phyloP scores from a whole-genome alignment of 805 yeast genomes.

The Suhomyces xylopsoci region DNA sequence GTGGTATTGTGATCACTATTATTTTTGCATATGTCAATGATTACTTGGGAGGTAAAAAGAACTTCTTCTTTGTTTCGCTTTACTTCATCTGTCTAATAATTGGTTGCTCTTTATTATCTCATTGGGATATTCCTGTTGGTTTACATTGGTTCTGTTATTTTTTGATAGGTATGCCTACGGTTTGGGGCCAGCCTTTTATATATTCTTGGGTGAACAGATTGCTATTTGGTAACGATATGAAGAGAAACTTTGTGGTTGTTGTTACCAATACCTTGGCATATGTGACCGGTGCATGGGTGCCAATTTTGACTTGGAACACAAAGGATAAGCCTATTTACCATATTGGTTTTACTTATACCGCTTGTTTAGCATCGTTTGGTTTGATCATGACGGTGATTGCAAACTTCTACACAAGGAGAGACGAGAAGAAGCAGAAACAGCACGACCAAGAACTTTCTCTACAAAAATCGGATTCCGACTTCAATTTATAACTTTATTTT shows the following conservation, averaged over 20 bases:
- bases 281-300: constrained; percentile 39
- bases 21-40: constrained; percentile 22
- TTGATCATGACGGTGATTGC: constrained; percentile 26
- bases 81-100: constrained; percentile 40
- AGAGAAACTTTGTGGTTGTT: constrained; percentile 37
- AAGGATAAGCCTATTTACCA: constrained; percentile 29
- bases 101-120: constrained; percentile 43
- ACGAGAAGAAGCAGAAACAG: constrained; percentile 14
- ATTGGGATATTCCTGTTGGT: constrained; percentile 49
- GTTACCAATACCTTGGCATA: constrained; percentile 38
- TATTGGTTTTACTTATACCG: constrained; percentile 16
- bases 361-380: constrained; percentile 29
- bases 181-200: constrained; percentile 57
- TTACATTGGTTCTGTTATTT: constrained; percentile 52
- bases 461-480: neutral
- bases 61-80: constrained; percentile 32
- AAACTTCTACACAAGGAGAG: constrained; percentile 23
- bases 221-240: constrained; percentile 42
- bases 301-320: constrained; percentile 41
- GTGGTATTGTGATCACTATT: constrained; percentile 3
- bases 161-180: constrained; percentile 44
- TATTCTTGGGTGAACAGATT: constrained; percentile 55
- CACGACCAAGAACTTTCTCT: neutral
- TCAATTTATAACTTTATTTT: neutral
- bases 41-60: constrained; percentile 31